Conservation (phyloP, 2,329 filamentous ascomycete genomes). For the Ophiocordyceps camponoti-rufipedis region DNA sequence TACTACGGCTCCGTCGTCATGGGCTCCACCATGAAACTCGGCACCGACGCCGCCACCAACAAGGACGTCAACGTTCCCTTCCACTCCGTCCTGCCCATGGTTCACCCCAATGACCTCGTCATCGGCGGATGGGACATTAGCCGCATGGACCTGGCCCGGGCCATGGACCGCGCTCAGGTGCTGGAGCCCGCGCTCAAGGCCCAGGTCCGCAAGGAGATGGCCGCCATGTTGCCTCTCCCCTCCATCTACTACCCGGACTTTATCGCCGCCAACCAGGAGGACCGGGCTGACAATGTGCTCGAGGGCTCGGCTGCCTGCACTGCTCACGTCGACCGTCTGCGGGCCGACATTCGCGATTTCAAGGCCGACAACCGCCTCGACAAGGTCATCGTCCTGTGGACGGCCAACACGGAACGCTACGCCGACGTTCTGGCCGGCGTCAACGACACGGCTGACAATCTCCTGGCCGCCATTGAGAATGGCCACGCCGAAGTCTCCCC, state of each 20-base stretch:
- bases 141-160: conserved; percentile 66
- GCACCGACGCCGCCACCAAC: conserved; percentile 64
- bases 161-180: conserved; percentile 92
- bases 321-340: conserved; percentile 84
- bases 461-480: conserved; percentile 68
- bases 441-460: conserved; percentile 92
- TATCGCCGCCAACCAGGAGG: conserved; percentile 96
- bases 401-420: conserved; percentile 95
- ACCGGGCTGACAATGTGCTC: conserved; percentile 81
- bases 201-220: conserved; percentile 85
- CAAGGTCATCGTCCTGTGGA: conserved; percentile 96
- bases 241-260: conserved; percentile 99
- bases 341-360: conserved; percentile 87
- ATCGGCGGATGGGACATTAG: conserved; percentile 98
- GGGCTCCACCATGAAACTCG: conserved; percentile 93
- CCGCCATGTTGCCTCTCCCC: conserved; percentile 69
- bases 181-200: conserved; percentile 89
- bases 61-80: conserved; percentile 94
- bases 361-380: conserved; percentile 71
- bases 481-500: conserved; percentile 87
- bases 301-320: conserved; percentile 67
- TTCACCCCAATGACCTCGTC: conserved; percentile 88
- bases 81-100: conserved; percentile 86
- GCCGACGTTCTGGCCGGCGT: conserved; percentile 74
- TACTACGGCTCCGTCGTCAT: conserved; percentile 98